Conservation (phyloP, 495 filamentous ascomycete genomes). For the Letharia columbiana region DNA sequence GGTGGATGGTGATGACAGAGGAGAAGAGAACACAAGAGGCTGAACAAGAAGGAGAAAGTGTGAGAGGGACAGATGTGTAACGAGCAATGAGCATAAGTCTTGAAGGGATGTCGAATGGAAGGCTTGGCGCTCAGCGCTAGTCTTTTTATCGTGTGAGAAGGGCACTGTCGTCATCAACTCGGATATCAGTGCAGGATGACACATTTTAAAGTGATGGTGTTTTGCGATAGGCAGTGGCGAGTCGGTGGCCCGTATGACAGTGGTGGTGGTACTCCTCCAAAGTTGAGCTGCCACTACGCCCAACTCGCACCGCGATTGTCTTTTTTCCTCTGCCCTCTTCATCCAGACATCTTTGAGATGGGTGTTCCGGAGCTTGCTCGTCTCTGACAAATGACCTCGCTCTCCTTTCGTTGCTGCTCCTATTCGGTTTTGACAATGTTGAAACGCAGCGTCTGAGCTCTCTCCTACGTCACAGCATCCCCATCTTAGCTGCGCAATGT, state of each 20-base stretch:
- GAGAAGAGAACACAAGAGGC: neutral
- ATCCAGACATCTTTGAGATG: neutral
- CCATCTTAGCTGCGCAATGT: neutral
- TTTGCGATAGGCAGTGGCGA: neutral
- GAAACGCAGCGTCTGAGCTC: neutral
- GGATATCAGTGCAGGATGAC: neutral
- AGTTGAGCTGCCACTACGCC: neutral
- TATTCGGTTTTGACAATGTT: neutral
- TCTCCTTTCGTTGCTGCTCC: neutral
- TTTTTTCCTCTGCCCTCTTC: neutral
- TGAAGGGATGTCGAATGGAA: neutral
- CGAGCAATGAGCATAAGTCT: neutral
- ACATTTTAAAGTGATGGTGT: neutral
- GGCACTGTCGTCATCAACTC: neutral
- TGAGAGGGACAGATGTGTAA: neutral
- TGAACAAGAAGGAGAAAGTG: neutral
- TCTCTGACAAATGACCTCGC: neutral
- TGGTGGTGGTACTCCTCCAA: neutral
- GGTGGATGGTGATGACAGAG: neutral
- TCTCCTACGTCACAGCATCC: neutral
- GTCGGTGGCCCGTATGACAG: neutral
- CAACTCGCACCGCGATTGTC: neutral
- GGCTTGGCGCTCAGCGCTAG: constrained; percentile 3
- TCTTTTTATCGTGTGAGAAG: neutral
- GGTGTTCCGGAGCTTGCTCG: neutral